Evolutionary conservation across 1,284 basidiomycete genomes (phyloP).

Genomic region (Cystobasidium sp.): DNA sequence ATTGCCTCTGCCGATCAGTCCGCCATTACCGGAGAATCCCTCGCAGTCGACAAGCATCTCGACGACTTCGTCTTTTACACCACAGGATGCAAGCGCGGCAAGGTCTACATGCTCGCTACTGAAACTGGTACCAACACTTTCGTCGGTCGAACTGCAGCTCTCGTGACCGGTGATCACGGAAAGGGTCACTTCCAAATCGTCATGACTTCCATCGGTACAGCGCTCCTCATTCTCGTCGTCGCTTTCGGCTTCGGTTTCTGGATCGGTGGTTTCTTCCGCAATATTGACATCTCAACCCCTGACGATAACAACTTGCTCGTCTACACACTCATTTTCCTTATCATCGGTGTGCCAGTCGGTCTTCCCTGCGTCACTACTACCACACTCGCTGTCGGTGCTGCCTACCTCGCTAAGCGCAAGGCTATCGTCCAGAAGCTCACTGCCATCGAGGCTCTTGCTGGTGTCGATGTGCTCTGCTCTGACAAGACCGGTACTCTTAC

Average conservation of each 20-base stretch:
- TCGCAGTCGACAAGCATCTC: conserved; percentile 64
- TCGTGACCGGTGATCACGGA: conserved; percentile 59
- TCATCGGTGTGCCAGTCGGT: conserved; percentile 66
- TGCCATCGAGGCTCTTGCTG: conserved; percentile 65
- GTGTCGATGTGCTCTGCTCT: conserved; percentile 65
- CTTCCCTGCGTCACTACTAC: conserved; percentile 64
- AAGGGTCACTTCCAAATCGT: conserved; percentile 64
- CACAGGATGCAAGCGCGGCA: conserved; percentile 62
- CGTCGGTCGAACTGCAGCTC: conserved; percentile 62
- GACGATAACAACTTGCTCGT: conserved; percentile 63
- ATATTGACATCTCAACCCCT: conserved; percentile 61
- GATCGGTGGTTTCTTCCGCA: conserved; percentile 54
- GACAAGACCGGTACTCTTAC: conserved; percentile 66
- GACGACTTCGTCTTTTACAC: conserved; percentile 62
- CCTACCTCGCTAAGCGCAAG: conserved; percentile 64
- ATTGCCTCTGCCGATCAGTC: conserved; percentile 62
- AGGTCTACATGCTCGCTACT: conserved; percentile 61
- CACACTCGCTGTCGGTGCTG: conserved; percentile 64
- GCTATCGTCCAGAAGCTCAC: conserved; percentile 69
- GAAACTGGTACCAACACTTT: conserved; percentile 61
- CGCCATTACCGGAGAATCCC: conserved; percentile 58
- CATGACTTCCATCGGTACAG: conserved; percentile 62
- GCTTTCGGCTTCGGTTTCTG: conserved; percentile 59
- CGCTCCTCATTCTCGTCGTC: conserved; percentile 63
- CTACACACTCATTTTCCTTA: conserved; percentile 62